Evolutionary conservation across 768 basidiomycete genomes (phyloP).

Genomic region (Podaxis sp.): DNA sequence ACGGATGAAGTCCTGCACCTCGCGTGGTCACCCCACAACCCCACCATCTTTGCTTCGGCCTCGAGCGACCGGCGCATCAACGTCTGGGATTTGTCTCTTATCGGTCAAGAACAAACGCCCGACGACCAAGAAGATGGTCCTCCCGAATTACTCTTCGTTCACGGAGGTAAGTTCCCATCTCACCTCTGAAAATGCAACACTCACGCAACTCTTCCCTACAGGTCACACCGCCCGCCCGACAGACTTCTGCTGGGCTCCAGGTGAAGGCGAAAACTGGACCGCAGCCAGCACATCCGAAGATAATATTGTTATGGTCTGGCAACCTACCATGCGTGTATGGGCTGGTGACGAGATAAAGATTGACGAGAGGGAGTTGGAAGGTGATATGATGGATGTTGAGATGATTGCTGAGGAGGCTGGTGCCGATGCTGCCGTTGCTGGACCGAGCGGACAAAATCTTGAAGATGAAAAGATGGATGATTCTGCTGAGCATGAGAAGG

Average conservation of each 20-base stretch:
- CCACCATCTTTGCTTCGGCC: slow-evolving; percentile 91
- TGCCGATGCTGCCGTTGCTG: neutral
- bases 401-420: slow-evolving; percentile 22
- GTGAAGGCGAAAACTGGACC: slow-evolving; percentile 78
- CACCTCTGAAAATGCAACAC: too few relatives aligned
- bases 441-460: slow-evolving; percentile 9
- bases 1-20: slow-evolving; percentile 93
- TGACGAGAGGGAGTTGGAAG: slow-evolving; percentile 81
- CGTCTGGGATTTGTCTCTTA: slow-evolving; percentile 89
- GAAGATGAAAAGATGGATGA: slow-evolving; percentile 17
- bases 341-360: slow-evolving; percentile 85
- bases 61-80: slow-evolving; percentile 92
- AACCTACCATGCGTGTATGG: slow-evolving; percentile 92
- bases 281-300: slow-evolving; percentile 89
- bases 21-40: slow-evolving; percentile 92
- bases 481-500: neutral
- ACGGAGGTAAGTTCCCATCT: slow-evolving; percentile 60
- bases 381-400: slow-evolving; percentile 73
- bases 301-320: slow-evolving; percentile 97
- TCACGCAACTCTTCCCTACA: slow-evolving; percentile 21
- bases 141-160: slow-evolving; percentile 92
- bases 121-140: slow-evolving; percentile 99
- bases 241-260: slow-evolving; percentile 96
- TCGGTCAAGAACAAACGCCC: slow-evolving; percentile 94
- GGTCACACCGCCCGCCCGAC: slow-evolving; percentile 87